A percentile compares a stretch with the other conserved stretches of the same genome.
These are phyloP conservation scores for Blastobotrys malaysiensis DNA, from an alignment of 1,139 yeast species.

Conservation along the genomic window DNA sequence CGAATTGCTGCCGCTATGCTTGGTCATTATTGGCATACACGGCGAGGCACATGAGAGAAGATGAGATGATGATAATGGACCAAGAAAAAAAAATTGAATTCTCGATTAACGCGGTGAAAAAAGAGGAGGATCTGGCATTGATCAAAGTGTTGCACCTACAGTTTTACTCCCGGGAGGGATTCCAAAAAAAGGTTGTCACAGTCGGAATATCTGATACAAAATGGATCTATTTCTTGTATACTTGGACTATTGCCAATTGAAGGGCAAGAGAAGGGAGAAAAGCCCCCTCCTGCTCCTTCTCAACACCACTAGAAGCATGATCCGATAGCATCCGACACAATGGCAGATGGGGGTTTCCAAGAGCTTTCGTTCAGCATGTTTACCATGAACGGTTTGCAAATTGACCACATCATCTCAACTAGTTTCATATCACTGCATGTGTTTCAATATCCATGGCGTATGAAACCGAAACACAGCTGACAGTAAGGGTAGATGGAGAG, in stretches of 20 bases:
- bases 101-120: background rate
- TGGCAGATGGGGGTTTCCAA: background rate
- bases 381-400: background rate
- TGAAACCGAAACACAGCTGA: no score
- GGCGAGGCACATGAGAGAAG: conserved; percentile 5
- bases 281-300: no score
- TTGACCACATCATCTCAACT: background rate
- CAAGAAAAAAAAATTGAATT: background rate
- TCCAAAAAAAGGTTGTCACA: background rate
- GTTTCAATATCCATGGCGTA: background rate
- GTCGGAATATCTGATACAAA: background rate
- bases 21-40: background rate
- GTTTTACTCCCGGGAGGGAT: background rate
- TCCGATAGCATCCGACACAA: no score
- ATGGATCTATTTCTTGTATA: background rate
- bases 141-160: background rate
- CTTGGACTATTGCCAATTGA: no score
- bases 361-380: background rate
- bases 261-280: no score
- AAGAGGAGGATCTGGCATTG: background rate
- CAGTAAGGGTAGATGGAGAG: background rate
- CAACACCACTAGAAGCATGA: no score
- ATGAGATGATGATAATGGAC: background rate
- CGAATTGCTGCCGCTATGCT: background rate
- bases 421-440: background rate